A percentile compares a stretch with the other conserved stretches of the same genome.
phyloP scores from a whole-genome alignment of 495 filamentous ascomycete species.

The Monascus purpureus region DNA sequence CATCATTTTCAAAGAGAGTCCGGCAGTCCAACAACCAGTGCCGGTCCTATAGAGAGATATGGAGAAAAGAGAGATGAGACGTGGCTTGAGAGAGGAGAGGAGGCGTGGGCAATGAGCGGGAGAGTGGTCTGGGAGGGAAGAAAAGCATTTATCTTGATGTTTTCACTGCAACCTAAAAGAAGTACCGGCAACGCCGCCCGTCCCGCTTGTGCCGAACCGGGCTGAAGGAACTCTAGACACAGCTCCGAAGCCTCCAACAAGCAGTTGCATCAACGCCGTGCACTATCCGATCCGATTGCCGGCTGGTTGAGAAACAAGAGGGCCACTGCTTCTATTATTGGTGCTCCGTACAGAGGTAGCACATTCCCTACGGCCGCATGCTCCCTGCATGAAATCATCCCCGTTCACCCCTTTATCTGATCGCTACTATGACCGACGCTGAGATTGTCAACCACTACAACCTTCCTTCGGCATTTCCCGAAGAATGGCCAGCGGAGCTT shows the following conservation, averaged over 20 bases:
- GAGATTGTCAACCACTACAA: constrained; percentile 83
- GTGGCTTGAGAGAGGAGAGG: too few relatives aligned
- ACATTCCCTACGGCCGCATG: constrained; percentile 13
- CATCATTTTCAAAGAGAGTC: constrained; percentile 38
- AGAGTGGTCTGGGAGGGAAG: constrained; percentile 8
- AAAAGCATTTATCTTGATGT: too few relatives aligned
- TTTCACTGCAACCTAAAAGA: too few relatives aligned
- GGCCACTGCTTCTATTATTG: too few relatives aligned
- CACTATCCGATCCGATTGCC: not conserved
- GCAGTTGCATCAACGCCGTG: too few relatives aligned
- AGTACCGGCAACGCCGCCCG: constrained; percentile 1
- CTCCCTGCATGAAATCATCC: constrained; percentile 7
- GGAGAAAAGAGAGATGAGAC: not conserved
- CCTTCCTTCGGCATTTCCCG: constrained; percentile 62
- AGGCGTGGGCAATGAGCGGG: too few relatives aligned
- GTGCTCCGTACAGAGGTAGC: too few relatives aligned
- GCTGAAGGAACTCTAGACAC: not conserved
- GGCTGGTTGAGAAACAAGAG: too few relatives aligned
- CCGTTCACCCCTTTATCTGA: not conserved
- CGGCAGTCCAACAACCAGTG: constrained; percentile 6
- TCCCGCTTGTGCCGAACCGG: not conserved
- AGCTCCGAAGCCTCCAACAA: too few relatives aligned
- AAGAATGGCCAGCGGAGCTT: constrained; percentile 76
- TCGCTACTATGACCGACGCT: constrained; percentile 43
- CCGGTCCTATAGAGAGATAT: not conserved